phyloP scores from a whole-genome alignment of 495 filamentous ascomycete species.

The Delitschia confertaspora region DNA sequence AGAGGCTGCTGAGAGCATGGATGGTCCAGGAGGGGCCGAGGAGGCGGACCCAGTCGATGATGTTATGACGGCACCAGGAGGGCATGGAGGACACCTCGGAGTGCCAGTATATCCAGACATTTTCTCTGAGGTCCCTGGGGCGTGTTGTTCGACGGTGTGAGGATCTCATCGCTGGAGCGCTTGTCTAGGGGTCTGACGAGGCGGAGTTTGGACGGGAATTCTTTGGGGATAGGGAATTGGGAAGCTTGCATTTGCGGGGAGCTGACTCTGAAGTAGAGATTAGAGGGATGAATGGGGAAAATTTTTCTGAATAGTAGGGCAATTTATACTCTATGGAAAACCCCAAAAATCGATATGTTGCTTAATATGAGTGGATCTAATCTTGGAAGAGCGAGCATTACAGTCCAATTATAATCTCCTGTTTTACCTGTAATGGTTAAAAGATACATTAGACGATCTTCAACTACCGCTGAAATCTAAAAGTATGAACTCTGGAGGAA shows the following conservation, averaged over 20 bases:
- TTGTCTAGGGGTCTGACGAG: conserved; percentile 11
- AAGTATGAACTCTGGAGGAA: too few relatives aligned
- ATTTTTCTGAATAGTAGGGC: too few relatives aligned
- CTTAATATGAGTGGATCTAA: too few relatives aligned
- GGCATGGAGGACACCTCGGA: conserved; percentile 32
- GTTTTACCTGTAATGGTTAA: too few relatives aligned
- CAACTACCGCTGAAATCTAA: too few relatives aligned
- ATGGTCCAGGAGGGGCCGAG: conserved; percentile 23
- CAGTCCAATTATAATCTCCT: too few relatives aligned
- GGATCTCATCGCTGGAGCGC: conserved; percentile 23
- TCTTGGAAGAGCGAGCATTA: too few relatives aligned
- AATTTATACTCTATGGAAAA: too few relatives aligned
- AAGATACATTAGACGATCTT: too few relatives aligned
- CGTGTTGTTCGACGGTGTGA: conserved; percentile 12
- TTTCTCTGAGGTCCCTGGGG: conserved; percentile 37
- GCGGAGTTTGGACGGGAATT: conserved; percentile 4
- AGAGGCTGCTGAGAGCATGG: conserved; percentile 20
- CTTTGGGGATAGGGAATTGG: conserved; percentile 4
- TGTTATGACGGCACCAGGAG: conserved; percentile 35
- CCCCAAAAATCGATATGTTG: too few relatives aligned
- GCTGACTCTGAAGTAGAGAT: too few relatives aligned
- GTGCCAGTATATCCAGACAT: conserved; percentile 42
- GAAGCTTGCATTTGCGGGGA: not conserved
- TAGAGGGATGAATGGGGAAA: too few relatives aligned
- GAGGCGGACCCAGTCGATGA: conserved; percentile 25